Evolutionary conservation across 208 protist genomes (phyloP).

Genomic region (Tritrichomonas musculus): DNA sequence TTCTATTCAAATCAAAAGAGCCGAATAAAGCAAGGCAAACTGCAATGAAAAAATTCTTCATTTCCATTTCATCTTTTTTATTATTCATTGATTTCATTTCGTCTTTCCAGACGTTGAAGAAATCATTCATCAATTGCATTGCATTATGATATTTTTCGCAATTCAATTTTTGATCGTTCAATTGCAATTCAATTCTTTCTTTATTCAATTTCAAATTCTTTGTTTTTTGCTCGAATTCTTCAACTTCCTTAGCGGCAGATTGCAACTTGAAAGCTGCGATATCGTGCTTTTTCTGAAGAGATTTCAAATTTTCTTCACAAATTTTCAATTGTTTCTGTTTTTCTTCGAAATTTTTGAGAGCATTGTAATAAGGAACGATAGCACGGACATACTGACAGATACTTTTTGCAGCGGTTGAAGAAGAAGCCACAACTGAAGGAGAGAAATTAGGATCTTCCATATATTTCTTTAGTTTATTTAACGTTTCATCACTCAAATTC

Average conservation of each 20-base stretch:
- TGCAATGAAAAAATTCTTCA: background rate
- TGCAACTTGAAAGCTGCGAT: background rate
- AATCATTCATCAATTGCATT: background rate
- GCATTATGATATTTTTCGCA: background rate
- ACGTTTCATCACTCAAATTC: background rate
- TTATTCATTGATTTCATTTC: background rate
- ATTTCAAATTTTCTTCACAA: background rate
- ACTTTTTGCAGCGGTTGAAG: background rate
- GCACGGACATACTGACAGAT: background rate
- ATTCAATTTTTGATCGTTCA: background rate
- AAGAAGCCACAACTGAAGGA: background rate
- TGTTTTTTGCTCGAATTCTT: background rate
- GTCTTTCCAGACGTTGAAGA: background rate
- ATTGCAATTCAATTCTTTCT: background rate
- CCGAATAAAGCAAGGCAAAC: background rate
- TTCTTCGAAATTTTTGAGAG: background rate
- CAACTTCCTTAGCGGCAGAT: background rate
- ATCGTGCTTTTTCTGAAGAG: background rate
- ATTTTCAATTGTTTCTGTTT: background rate
- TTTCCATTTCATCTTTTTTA: background rate
- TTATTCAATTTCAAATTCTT: background rate
- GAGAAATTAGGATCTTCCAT: background rate
- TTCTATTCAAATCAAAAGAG: background rate
- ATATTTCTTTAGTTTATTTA: background rate
- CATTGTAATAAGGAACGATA: background rate